phyloP scores from a whole-genome alignment of 2,329 filamentous ascomycete genomes.

The Exophiala calicioides region DNA sequence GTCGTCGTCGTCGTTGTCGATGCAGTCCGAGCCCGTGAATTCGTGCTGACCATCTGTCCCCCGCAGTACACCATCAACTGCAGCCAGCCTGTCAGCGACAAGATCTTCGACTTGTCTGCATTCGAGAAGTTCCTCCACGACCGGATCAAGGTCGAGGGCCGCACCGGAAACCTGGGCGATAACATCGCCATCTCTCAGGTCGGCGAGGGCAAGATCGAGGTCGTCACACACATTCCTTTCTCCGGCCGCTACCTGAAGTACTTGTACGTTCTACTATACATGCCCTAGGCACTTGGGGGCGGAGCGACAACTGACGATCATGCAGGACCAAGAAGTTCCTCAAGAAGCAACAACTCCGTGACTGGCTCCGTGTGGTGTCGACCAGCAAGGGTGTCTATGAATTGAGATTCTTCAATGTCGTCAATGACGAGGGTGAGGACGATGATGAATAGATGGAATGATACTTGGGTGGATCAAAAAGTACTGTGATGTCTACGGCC shows the following conservation, averaged over 20 bases:
- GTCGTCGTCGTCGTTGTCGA: too few relatives aligned
- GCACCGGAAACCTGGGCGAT: constrained; percentile 96
- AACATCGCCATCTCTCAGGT: constrained; percentile 84
- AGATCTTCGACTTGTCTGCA: constrained; percentile 98
- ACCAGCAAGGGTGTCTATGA: constrained; percentile 98
- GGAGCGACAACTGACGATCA: constrained; percentile 2
- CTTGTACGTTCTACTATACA: constrained; percentile 65
- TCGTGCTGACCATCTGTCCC: neutral
- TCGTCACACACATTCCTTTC: constrained; percentile 96
- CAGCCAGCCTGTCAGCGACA: constrained; percentile 95
- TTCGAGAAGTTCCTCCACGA: constrained; percentile 99
- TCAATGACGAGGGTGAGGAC: constrained; percentile 96
- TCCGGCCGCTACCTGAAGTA: constrained; percentile 99
- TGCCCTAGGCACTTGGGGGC: neutral
- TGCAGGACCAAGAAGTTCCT: constrained; percentile 99
- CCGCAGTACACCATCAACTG: constrained; percentile 97
- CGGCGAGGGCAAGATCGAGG: constrained; percentile 96
- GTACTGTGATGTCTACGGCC: neutral
- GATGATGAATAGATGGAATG: constrained; percentile 97
- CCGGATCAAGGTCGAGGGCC: constrained; percentile 99
- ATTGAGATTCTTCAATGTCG: constrained; percentile 99
- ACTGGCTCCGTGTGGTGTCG: constrained; percentile 98
- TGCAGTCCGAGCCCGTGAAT: too few relatives aligned
- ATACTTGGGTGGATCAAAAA: constrained; percentile 15
- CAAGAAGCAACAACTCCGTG: constrained; percentile 99